A percentile compares a stretch with the other conserved stretches of the same genome.
These are phyloP conservation scores for Aureobasidium pullulans DNA, from an alignment of 2,329 filamentous ascomycete species.

Conservation along the genomic window DNA sequence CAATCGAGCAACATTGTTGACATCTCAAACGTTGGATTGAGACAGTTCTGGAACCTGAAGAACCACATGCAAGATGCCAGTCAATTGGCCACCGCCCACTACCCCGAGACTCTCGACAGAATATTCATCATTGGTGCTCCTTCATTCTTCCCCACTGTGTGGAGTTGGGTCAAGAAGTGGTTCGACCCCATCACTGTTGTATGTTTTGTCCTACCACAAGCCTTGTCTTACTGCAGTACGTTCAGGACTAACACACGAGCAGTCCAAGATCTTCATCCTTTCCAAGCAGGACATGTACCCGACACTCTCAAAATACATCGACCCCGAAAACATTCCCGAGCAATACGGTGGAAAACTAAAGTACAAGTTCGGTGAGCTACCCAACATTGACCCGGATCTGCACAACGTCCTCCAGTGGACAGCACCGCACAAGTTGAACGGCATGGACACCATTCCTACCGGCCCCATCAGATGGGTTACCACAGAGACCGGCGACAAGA, in stretches of 20 bases:
- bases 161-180: slow-evolving; percentile 94
- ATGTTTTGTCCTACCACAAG: slow-evolving; percentile 7
- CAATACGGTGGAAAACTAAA: slow-evolving; percentile 83
- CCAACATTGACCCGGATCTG: slow-evolving; percentile 57
- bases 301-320: slow-evolving; percentile 75
- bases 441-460: slow-evolving; percentile 36
- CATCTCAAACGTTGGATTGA: slow-evolving; percentile 76
- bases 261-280: slow-evolving; percentile 90
- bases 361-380: slow-evolving; percentile 69
- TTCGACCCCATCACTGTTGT: slow-evolving; percentile 75
- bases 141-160: slow-evolving; percentile 83
- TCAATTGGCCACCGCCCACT: slow-evolving; percentile 82
- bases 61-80: slow-evolving; percentile 89
- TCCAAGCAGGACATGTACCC: slow-evolving; percentile 62
- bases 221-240: too few relatives aligned
- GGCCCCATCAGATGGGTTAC: slow-evolving; percentile 41
- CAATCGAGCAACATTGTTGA: slow-evolving; percentile 94
- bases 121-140: slow-evolving; percentile 87
- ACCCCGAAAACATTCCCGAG: slow-evolving; percentile 74
- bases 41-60: slow-evolving; percentile 95
- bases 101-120: slow-evolving; percentile 85
- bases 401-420: slow-evolving; percentile 36
- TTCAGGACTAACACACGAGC: neutral
- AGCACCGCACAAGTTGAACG: slow-evolving; percentile 20
- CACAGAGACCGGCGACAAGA: slow-evolving; percentile 34